Base-by-base conservation (phyloP, 257 asterid genomes). In the Marsdenia floribunda region DNA sequence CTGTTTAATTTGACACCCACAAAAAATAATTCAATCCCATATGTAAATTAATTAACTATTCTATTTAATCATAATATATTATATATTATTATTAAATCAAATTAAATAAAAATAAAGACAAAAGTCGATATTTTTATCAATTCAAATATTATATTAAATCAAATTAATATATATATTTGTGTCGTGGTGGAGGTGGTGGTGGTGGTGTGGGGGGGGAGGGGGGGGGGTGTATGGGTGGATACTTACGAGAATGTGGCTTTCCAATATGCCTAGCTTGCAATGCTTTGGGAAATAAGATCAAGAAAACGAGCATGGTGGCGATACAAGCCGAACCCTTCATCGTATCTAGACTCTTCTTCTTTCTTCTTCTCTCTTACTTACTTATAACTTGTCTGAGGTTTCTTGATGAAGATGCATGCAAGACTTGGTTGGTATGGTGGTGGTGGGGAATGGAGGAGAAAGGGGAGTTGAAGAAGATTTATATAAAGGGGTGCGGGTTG, bases 181-280 rank as follows among this genome's bases (percentile, higher is more conserved):
- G 33, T 1, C n/a, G n/a, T n/a, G n/a, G n/a, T n/a, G n/a, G n/a
- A n/a, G n/a, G n/a, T n/a, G n/a, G n/a, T n/a, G n/a, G n/a, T n/a
- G n/a, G n/a, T n/a, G n/a, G n/a, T n/a, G n/a, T n/a, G n/a, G n/a
- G n/a, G n/a, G n/a, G n/a, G n/a, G n/a, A n/a, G n/a, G n/a, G n/a
- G n/a, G 33, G 33, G 1, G 33, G 33, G 33, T 0, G 33, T 29
- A 29, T 29, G 33, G 33, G 33, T 29, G 33, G 33, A 29, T 29
- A 29, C 88, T 26, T 85, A 86, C 92, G 75, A 47, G 85, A 75
- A 77, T 57, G 85, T 53, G 76, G 72, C 77, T 82, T 83, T 83
- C 66, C 81, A 18, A 89, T 55, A 61, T 76, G 89, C 83, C 90
- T 87, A 6, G 91, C 90, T 73, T 83, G 82, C 65, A 81, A 64